A percentile compares a stretch with the other conserved stretches of the same genome.
phyloP scores from a whole-genome alignment of 2,329 filamentous ascomycete genomes.

The Aaosphaeria pasadenensis region DNA sequence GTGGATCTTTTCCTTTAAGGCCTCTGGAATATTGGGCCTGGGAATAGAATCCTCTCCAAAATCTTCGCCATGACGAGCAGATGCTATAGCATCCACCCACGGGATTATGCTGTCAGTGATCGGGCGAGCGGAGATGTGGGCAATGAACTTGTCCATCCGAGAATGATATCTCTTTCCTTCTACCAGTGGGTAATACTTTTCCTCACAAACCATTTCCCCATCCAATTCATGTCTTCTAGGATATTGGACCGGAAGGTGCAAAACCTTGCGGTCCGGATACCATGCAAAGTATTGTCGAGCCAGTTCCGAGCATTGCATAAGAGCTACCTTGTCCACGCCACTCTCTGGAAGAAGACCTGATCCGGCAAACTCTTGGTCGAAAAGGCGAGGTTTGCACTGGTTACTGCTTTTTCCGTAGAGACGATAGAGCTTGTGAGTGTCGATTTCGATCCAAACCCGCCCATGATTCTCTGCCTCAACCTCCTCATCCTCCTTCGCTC shows the following conservation, averaged over 20 bases:
- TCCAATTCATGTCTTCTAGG: slow-evolving; percentile 2
- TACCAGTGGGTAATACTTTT: background rate
- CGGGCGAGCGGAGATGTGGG: slow-evolving; percentile 7
- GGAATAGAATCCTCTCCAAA: slow-evolving; percentile 2
- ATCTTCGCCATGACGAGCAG: background rate
- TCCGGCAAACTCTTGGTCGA: background rate
- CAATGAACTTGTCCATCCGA: slow-evolving; percentile 5
- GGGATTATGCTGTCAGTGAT: slow-evolving; percentile 12
- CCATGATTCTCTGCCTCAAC: background rate
- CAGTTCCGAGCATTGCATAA: slow-evolving; percentile 9
- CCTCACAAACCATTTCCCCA: background rate
- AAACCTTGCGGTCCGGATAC: slow-evolving; percentile 2
- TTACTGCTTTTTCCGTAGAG: background rate
- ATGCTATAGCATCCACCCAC: slow-evolving; percentile 9
- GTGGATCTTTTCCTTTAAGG: slow-evolving; percentile 13
- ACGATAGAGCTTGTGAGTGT: background rate
- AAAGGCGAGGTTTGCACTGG: background rate
- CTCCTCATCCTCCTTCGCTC: background rate
- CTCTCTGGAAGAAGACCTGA: background rate
- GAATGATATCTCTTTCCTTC: background rate
- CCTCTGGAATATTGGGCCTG: slow-evolving; percentile 4
- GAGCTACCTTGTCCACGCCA: slow-evolving; percentile 8
- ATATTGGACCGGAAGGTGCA: slow-evolving; percentile 11
- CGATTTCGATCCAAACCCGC: background rate
- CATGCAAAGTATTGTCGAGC: slow-evolving; percentile 11